A percentile compares a stretch with the other conserved stretches of the same genome.
Evolutionary conservation across 139 green algal genomes (phyloP).

Genomic region (Cymbomonas tetramitiformis): DNA sequence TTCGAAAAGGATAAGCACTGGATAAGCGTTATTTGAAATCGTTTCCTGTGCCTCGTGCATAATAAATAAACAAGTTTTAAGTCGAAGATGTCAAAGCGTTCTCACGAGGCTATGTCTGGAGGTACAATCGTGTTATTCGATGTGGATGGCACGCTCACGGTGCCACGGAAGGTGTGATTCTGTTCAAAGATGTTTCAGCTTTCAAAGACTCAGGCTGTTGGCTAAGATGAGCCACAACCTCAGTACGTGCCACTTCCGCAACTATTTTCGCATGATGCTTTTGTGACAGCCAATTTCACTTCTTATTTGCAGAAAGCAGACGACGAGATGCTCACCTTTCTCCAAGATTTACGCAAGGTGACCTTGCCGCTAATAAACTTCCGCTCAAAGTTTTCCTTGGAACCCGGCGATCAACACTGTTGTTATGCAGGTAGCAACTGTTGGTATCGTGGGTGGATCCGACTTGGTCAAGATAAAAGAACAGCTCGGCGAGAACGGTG

Average conservation of each 20-base stretch:
- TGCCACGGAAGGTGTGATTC: conserved; percentile 56
- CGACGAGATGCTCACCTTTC: conserved; percentile 23
- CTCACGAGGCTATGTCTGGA: background rate
- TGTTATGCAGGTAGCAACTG: conserved; percentile 70
- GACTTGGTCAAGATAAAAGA: conserved; percentile 90
- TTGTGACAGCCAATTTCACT: conserved; percentile 3
- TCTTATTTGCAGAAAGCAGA: conserved; percentile 28
- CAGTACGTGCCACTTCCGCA: no score
- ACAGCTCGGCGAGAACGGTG: conserved; percentile 76
- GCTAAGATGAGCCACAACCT: no score
- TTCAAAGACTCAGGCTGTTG: no score
- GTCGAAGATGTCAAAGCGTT: no score
- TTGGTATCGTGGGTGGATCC: conserved; percentile 92
- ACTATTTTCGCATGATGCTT: background rate
- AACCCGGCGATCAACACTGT: conserved; percentile 50
- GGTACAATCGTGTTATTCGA: conserved; percentile 73
- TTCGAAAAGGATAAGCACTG: no score
- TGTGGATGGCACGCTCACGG: conserved; percentile 86
- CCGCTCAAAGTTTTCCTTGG: no score
- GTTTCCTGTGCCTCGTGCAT: no score
- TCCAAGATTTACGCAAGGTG: conserved; percentile 23
- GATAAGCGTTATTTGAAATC: no score
- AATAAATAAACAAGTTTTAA: no score
- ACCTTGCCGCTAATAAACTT: no score
- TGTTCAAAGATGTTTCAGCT: no score